These are phyloP conservation scores for Zygnema cylindricum DNA, from an alignment of 139 green algal species.

Conservation along the genomic window DNA sequence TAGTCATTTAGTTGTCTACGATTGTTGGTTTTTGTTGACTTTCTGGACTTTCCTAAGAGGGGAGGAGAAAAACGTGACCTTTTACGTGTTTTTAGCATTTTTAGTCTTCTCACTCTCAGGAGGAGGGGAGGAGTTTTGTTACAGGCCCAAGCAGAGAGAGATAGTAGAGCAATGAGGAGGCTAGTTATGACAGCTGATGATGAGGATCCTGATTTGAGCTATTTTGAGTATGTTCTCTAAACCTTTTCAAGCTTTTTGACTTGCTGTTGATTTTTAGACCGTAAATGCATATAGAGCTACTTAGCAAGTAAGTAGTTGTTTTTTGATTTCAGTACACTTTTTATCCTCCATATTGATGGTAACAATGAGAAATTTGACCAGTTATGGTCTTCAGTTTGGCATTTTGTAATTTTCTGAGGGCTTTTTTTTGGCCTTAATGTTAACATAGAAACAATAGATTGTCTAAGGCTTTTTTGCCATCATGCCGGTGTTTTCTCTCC, in stretches of 20 bases:
- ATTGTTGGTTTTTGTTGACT: no score
- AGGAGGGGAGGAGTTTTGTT: neutral
- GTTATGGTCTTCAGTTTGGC: neutral
- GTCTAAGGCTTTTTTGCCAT: no score
- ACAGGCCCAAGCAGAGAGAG: slow-evolving; percentile 10
- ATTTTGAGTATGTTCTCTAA: neutral
- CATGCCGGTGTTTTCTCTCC: no score
- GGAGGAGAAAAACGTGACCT: no score
- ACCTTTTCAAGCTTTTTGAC: neutral
- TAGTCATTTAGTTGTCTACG: no score
- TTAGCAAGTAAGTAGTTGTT: no score
- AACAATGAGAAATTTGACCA: neutral
- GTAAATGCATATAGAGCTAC: no score
- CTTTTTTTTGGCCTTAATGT: no score
- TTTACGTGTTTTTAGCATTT: no score
- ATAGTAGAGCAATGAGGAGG: neutral
- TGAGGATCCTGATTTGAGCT: slow-evolving; percentile 23
- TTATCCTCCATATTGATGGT: neutral
- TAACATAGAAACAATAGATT: no score
- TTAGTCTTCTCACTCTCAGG: neutral
- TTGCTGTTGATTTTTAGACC: neutral
- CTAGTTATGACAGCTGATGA: neutral
- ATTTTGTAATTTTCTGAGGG: neutral
- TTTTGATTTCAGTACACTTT: neutral
- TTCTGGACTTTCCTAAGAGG: no score